These are phyloP conservation scores for Apiospora sp. DNA, from an alignment of 2,329 filamentous ascomycete genomes.

Conservation along the genomic window DNA sequence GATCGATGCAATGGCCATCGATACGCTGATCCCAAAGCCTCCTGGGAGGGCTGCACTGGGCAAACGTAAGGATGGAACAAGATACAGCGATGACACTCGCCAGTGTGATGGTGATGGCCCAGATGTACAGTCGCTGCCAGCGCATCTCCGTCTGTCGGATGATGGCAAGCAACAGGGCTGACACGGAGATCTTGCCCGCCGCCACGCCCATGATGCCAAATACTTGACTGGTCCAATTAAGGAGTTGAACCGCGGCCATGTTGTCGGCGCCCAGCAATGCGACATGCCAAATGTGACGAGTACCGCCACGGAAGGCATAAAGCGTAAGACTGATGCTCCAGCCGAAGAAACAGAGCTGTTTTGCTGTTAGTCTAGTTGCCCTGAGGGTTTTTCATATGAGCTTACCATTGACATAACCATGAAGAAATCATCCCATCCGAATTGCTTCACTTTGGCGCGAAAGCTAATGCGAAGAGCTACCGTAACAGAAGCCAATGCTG, in stretches of 20 bases:
- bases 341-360: constrained; percentile 5
- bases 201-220: constrained; percentile 21
- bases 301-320: background rate
- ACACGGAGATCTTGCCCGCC: constrained; percentile 21
- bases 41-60: constrained; percentile 12
- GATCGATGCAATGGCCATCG: constrained; percentile 8
- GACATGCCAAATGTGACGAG: constrained; percentile 15
- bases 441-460: background rate
- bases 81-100: background rate
- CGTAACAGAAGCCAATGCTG: background rate
- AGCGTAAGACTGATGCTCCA: constrained; percentile 17
- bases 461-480: background rate
- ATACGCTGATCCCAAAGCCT: constrained; percentile 20
- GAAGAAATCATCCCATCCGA: background rate
- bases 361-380: background rate
- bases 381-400: background rate
- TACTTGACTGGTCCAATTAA: constrained; percentile 23
- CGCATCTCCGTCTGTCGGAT: constrained; percentile 1
- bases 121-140: constrained; percentile 21
- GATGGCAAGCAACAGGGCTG: constrained; percentile 15
- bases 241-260: background rate
- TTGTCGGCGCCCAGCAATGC: background rate
- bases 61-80: constrained; percentile 5
- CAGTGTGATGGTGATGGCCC: background rate
- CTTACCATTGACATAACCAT: constrained; percentile 10